Conservation (phyloP, 176 grass and related monocot genomes). For the Oryza meridionalis region DNA sequence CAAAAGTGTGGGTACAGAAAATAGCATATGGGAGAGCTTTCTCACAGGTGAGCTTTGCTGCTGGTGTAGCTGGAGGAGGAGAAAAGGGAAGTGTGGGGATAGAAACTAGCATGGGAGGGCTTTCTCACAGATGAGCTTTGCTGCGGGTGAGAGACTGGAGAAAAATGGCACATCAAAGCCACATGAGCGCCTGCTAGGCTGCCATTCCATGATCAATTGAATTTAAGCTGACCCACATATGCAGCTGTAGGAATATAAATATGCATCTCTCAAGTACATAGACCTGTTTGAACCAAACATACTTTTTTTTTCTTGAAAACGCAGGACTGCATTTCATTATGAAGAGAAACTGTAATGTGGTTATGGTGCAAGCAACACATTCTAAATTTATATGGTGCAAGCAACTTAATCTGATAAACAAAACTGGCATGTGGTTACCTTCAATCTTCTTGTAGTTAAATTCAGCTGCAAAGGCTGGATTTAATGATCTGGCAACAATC, state of each 20-base stretch:
- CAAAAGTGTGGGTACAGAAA: background rate
- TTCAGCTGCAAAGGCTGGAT: constrained; percentile 67
- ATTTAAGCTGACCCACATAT: background rate
- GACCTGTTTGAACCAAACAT: background rate
- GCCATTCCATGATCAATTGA: background rate
- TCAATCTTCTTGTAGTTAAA: constrained; percentile 91
- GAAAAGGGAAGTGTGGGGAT: background rate
- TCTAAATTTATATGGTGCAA: background rate
- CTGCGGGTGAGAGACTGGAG: background rate
- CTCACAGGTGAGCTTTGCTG: background rate
- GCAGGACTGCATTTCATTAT: no score
- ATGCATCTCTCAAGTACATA: background rate
- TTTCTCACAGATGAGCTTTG: background rate
- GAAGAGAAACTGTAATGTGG: no score
- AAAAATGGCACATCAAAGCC: background rate
- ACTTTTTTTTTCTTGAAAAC: no score
- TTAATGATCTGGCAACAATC: constrained; percentile 73
- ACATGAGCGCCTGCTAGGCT: background rate
- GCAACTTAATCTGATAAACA: background rate
- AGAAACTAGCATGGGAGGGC: background rate
- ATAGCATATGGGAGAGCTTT: background rate
- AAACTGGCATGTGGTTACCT: constrained; percentile 38
- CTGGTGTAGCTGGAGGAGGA: background rate
- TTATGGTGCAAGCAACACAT: background rate
- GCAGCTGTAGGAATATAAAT: background rate